Conservation (phyloP, 768 basidiomycete species). For the Thelephora aurantiotincta region DNA sequence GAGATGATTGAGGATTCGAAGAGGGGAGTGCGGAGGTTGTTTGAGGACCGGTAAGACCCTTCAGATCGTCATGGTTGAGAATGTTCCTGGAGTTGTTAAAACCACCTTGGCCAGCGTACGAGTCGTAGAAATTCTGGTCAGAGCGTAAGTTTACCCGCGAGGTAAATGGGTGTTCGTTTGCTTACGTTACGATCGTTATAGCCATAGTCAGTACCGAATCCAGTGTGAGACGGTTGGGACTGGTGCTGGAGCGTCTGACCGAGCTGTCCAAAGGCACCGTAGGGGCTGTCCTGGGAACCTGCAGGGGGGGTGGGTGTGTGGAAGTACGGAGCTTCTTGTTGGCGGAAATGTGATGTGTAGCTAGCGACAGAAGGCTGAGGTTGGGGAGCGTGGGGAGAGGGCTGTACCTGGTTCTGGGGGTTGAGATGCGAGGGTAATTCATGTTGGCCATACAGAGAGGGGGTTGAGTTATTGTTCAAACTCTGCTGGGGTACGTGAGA, state of each 20-base stretch:
- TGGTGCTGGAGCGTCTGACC: conserved; percentile 47
- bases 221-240: conserved; percentile 31
- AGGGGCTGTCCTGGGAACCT: conserved; percentile 41
- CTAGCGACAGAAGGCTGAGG: conserved; percentile 21
- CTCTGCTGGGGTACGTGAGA: conserved; percentile 9
- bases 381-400: conserved; percentile 22
- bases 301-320: conserved; percentile 69
- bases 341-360: conserved; percentile 55
- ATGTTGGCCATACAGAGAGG: conserved; percentile 44
- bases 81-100: conserved; percentile 47
- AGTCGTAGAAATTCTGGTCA: conserved; percentile 61
- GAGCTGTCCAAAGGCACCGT: conserved; percentile 53
- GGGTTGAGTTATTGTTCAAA: conserved; percentile 16
- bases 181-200: conserved; percentile 59
- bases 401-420: conserved; percentile 29
- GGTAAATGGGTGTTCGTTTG: neutral
- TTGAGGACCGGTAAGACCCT: conserved; percentile 48
- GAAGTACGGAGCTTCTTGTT: conserved; percentile 59
- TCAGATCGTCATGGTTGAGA: conserved; percentile 65
- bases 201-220: conserved; percentile 56
- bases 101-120: conserved; percentile 47
- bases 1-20: conserved; percentile 34
- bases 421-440: conserved; percentile 55
- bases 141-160: neutral
- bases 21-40: conserved; percentile 36